A percentile compares a stretch with the other conserved stretches of the same genome.
phyloP scores from a whole-genome alignment of 2,329 filamentous ascomycete genomes.

The Talaromyces sp. region DNA sequence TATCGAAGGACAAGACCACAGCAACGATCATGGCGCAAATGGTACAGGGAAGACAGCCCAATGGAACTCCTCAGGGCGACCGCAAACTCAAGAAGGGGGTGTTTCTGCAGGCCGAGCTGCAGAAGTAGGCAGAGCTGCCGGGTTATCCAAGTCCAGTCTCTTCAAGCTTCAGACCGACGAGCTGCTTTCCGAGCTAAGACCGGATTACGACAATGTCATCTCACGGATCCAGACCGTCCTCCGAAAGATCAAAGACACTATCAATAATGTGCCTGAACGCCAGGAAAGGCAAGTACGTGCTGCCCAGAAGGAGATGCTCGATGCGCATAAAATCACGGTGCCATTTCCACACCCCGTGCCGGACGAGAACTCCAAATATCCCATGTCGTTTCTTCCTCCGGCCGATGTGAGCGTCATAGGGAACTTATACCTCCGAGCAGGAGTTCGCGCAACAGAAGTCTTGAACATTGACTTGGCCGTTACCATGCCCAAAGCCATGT shows the following conservation, averaged over 20 bases:
- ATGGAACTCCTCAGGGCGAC: slow-evolving; percentile 12
- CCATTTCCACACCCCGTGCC: slow-evolving; percentile 83
- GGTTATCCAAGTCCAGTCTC: slow-evolving; percentile 60
- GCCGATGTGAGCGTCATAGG: slow-evolving; percentile 79
- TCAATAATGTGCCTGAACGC: slow-evolving; percentile 52
- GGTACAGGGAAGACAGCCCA: not conserved
- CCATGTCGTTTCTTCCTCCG: slow-evolving; percentile 71
- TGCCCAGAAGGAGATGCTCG: slow-evolving; percentile 63
- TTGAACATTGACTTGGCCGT: slow-evolving; percentile 76
- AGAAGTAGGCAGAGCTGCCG: slow-evolving; percentile 37
- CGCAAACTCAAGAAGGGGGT: not conserved
- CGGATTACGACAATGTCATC: slow-evolving; percentile 54
- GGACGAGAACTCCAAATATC: slow-evolving; percentile 70
- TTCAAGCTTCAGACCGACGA: slow-evolving; percentile 66
- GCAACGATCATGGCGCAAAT: not conserved
- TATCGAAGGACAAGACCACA: not conserved
- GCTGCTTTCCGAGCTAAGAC: slow-evolving; percentile 53
- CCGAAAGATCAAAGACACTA: slow-evolving; percentile 50
- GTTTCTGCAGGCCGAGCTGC: slow-evolving; percentile 18
- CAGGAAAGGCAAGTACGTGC: slow-evolving; percentile 53
- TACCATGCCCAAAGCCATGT: slow-evolving; percentile 72
- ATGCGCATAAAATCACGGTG: slow-evolving; percentile 62
- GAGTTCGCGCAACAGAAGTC: slow-evolving; percentile 53
- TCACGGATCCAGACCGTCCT: slow-evolving; percentile 50
- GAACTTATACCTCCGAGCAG: slow-evolving; percentile 74